Evolutionary conservation across 1,284 basidiomycete genomes (phyloP).

Genomic region (Rhodotorula sp.): DNA sequence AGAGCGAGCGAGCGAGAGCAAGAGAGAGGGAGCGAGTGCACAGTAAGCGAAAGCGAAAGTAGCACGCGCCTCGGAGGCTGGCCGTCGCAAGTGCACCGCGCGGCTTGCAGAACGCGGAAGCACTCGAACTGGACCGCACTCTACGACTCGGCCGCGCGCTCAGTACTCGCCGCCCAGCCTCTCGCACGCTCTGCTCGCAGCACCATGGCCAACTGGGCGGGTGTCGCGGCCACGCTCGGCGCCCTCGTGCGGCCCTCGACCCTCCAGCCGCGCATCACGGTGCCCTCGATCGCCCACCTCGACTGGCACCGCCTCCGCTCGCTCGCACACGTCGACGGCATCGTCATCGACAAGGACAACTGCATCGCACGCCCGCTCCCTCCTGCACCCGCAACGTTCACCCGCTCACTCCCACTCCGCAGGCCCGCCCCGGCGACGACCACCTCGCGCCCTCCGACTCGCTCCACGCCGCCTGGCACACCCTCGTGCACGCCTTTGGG

Average conservation of each 20-base stretch:
- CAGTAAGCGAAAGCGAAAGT: no score
- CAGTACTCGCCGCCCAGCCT: no score
- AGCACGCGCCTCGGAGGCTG: no score
- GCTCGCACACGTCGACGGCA: conserved; percentile 74
- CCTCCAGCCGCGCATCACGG: conserved; percentile 21
- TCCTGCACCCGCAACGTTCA: neutral
- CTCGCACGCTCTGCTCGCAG: neutral
- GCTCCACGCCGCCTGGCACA: conserved; percentile 66
- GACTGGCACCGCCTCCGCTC: conserved; percentile 75
- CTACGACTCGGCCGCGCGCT: no score
- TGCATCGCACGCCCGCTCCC: conserved; percentile 66
- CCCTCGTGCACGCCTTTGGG: conserved; percentile 72
- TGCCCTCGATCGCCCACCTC: conserved; percentile 67
- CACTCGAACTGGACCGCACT: neutral
- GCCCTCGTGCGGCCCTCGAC: conserved; percentile 15
- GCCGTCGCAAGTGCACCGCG: neutral
- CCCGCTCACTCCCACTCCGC: neutral
- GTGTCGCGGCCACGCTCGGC: conserved; percentile 17
- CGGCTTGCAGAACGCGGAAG: neutral
- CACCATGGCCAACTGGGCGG: conserved; percentile 34
- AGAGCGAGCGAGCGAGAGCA: neutral
- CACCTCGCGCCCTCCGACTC: conserved; percentile 32
- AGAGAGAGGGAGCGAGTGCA: neutral
- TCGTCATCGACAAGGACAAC: conserved; percentile 96
- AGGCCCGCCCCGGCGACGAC: conserved; percentile 49